These are phyloP conservation scores for Dissoconium aciculare DNA, from an alignment of 2,329 filamentous ascomycete species.

Conservation along the genomic window DNA sequence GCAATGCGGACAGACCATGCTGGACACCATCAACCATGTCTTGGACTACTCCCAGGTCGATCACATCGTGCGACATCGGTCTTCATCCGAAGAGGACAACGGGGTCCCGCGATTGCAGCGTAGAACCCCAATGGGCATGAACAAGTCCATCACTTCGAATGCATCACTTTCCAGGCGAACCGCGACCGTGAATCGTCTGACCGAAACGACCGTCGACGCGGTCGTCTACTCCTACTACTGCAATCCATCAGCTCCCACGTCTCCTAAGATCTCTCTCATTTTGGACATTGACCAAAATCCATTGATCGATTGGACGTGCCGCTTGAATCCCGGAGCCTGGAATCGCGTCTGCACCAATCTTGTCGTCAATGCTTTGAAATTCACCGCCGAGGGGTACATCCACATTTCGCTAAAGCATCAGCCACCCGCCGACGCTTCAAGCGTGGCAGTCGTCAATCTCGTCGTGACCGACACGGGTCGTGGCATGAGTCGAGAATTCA, in stretches of 20 bases:
- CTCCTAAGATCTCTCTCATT: slow-evolving; percentile 30
- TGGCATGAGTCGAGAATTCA: slow-evolving; percentile 50
- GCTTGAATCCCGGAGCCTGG: slow-evolving; percentile 32
- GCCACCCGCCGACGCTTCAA: slow-evolving; percentile 11
- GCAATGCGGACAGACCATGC: slow-evolving; percentile 35
- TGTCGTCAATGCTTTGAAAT: slow-evolving; percentile 36
- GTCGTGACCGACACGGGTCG: slow-evolving; percentile 47
- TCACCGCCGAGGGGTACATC: slow-evolving; percentile 31
- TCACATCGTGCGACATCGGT: too few species aligned
- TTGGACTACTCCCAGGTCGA: slow-evolving; percentile 35
- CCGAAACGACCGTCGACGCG: slow-evolving; percentile 42
- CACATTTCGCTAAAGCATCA: slow-evolving; percentile 17
- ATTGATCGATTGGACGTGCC: slow-evolving; percentile 29
- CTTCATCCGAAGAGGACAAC: slow-evolving; percentile 10
- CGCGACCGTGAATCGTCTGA: slow-evolving; percentile 30
- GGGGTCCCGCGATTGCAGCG: background rate
- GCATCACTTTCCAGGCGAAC: slow-evolving; percentile 14
- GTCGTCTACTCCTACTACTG: slow-evolving; percentile 27
- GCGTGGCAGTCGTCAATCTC: slow-evolving; percentile 14
- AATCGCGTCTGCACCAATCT: slow-evolving; percentile 33
- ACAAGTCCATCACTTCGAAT: slow-evolving; percentile 1
- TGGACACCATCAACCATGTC: slow-evolving; percentile 33
- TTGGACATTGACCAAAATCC: slow-evolving; percentile 28
- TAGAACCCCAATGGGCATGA: background rate
- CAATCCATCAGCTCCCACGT: slow-evolving; percentile 12